Percentiles rank a stretch among this genome's conserved stretches.
phyloP scores from a whole-genome alignment of 75 land plant genomes.

The Sequoia sempervirens region DNA sequence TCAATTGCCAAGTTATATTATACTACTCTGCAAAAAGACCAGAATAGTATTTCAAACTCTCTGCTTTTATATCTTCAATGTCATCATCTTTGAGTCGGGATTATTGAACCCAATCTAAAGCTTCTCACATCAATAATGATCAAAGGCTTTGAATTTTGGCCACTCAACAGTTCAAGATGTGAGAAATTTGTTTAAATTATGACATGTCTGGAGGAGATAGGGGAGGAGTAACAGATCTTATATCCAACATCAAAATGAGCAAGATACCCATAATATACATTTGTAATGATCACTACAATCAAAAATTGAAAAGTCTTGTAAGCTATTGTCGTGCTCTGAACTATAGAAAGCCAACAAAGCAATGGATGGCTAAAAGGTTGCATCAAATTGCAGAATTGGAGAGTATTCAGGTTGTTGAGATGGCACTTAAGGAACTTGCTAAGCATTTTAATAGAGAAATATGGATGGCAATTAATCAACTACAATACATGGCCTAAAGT shows the following conservation, averaged over 20 bases:
- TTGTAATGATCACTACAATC: slow-evolving; percentile 97
- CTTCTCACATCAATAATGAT: too few species aligned
- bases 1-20: too few species aligned
- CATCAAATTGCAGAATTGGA: slow-evolving; percentile 74
- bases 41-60: too few species aligned
- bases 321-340: slow-evolving; percentile 78
- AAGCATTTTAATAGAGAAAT: slow-evolving; percentile 94
- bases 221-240: slow-evolving; percentile 95
- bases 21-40: too few species aligned
- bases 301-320: slow-evolving; percentile 85
- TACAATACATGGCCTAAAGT: slow-evolving; percentile 95
- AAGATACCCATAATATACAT: slow-evolving; percentile 96
- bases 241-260: slow-evolving; percentile 87
- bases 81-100: too few species aligned
- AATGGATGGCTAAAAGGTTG: too few species aligned
- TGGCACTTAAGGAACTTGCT: slow-evolving; percentile 88
- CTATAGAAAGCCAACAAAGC: slow-evolving; percentile 93
- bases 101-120: too few species aligned
- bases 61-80: too few species aligned
- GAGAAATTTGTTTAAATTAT: slow-evolving; percentile 79
- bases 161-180: slow-evolving; percentile 49
- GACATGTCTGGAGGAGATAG: slow-evolving; percentile 99
- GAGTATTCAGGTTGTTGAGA: slow-evolving; percentile 83
- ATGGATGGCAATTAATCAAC: slow-evolving; percentile 90
- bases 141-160: too few species aligned